Conservation (phyloP, 805 yeast genomes). For the Dipodascus albidus region DNA sequence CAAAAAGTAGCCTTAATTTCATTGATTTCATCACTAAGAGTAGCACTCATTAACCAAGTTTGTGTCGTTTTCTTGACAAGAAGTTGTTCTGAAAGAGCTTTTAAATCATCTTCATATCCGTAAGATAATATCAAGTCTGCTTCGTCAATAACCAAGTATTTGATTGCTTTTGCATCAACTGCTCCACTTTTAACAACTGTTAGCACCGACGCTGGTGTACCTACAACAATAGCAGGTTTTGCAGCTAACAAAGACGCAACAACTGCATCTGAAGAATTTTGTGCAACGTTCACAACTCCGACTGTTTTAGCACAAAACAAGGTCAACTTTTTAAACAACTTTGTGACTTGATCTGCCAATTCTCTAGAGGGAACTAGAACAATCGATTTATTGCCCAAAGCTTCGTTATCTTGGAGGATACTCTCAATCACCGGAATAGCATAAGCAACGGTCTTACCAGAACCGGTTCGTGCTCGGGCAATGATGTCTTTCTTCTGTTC, state of each 20-base stretch:
- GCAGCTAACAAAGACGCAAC: constrained; percentile 57
- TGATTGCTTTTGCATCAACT: constrained; percentile 44
- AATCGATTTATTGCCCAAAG: constrained; percentile 27
- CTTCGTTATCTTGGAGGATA: constrained; percentile 37
- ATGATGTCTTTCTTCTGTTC: constrained; percentile 81
- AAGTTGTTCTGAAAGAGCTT: constrained; percentile 47
- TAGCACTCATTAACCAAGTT: constrained; percentile 93
- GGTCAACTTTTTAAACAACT: constrained; percentile 56
- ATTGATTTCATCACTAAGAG: constrained; percentile 77
- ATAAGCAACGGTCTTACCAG: constrained; percentile 92
- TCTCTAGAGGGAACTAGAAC: constrained; percentile 91
- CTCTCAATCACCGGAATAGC: constrained; percentile 76
- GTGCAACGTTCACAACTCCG: constrained; percentile 54
- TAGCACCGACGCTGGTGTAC: constrained; percentile 78
- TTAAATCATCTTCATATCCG: constrained; percentile 82
- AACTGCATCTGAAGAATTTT: constrained; percentile 57
- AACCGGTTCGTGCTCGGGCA: constrained; percentile 91
- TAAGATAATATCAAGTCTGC: constrained; percentile 84
- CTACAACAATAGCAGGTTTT: constrained; percentile 68
- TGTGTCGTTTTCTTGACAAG: constrained; percentile 50
- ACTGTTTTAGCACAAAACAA: constrained; percentile 60
- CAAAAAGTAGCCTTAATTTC: constrained; percentile 69
- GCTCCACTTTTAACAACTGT: constrained; percentile 32
- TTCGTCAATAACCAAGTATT: constrained; percentile 81
- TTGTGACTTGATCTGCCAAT: constrained; percentile 71